phyloP scores from a whole-genome alignment of 768 basidiomycete genomes.

The Boletus insuetus region DNA sequence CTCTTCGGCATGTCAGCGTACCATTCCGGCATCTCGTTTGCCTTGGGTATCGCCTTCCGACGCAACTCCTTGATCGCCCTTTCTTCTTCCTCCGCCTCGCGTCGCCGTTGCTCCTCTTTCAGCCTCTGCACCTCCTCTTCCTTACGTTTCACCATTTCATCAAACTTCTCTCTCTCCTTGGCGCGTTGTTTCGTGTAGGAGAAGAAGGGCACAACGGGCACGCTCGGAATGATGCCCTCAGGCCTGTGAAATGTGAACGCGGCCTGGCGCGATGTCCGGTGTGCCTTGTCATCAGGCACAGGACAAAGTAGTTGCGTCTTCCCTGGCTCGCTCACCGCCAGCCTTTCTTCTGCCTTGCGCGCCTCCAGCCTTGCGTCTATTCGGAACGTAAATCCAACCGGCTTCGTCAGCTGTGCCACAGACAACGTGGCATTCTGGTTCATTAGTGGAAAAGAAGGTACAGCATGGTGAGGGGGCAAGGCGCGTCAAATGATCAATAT shows the following conservation, averaged over 20 bases:
- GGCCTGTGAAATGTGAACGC: conserved; percentile 38
- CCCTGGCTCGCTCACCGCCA: conserved; percentile 26
- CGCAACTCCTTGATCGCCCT: conserved; percentile 59
- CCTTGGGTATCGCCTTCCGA: conserved; percentile 61
- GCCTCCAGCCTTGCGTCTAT: conserved; percentile 48
- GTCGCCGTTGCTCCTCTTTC: conserved; percentile 46
- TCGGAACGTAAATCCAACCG: conserved; percentile 52
- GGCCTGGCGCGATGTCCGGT: conserved; percentile 45
- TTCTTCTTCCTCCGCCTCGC: conserved; percentile 56
- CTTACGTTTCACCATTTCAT: conserved; percentile 53
- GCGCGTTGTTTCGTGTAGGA: conserved; percentile 57
- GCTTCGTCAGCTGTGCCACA: conserved; percentile 40
- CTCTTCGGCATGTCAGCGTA: conserved; percentile 69
- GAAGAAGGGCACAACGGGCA: conserved; percentile 32
- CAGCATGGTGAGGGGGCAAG: conserved; percentile 6
- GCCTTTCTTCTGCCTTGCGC: conserved; percentile 39
- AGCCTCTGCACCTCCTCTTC: conserved; percentile 50
- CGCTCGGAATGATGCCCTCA: conserved; percentile 43
- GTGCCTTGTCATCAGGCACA: conserved; percentile 53
- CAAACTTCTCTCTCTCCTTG: conserved; percentile 63
- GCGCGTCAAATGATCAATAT: conserved; percentile 7
- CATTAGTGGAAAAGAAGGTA: conserved; percentile 17
- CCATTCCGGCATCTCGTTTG: conserved; percentile 75
- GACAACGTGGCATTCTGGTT: conserved; percentile 24
- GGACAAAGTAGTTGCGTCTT: conserved; percentile 17